Evolutionary conservation across 2,329 filamentous ascomycete species (phyloP), one percentile per base, ranked within the genome.

Genomic region (Cladosporium sp.): DNA sequence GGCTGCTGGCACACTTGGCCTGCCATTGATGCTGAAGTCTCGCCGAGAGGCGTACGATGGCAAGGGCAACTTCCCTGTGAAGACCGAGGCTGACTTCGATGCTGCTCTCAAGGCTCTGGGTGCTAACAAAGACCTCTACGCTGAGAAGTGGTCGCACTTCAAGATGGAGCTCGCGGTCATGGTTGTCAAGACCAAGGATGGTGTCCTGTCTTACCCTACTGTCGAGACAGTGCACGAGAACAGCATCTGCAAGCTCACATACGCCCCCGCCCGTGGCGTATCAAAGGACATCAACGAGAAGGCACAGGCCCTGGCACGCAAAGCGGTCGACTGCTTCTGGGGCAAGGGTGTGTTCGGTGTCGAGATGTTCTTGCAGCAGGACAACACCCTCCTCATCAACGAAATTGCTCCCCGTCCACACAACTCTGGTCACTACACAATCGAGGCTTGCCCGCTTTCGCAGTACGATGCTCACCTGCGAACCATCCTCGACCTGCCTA

Each of bases 211-310:
- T 4, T 97, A 94, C 71, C 92, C 94, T 0, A 88, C 88, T 0
- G 92, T 97, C 1, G 94, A 99, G 78, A 97, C 93, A 1, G 84
- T 97, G 30, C 94, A 99, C 67, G 90, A 97, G 74, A 90, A 97
- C 74, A 94, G 87, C 70, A 92, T 99, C 67, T 97, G 94, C 83
- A 94, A 95, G 67, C 87, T 92, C 64, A 90, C 93, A 2, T 97
- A 92, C 71, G 87, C 88, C 55, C 94, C 94, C 2, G 90, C 93
- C 1, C 83, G 92, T 38, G 81, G 83, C 6, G 86, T 95, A 3
- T 79, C 85, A 1, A 75, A 80, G 1, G 74, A 79, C 1, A 80
- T 88, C 39, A 83, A 84, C 61, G 74, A 84, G 64, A 77, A 83
- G 67, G 92, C 92, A 0, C 87, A 91, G 70, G 82, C 86, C 42